Evolutionary conservation across 257 asterid species (phyloP), one percentile per base, ranked within the genome.

Genomic region (Scutellaria minor): DNA sequence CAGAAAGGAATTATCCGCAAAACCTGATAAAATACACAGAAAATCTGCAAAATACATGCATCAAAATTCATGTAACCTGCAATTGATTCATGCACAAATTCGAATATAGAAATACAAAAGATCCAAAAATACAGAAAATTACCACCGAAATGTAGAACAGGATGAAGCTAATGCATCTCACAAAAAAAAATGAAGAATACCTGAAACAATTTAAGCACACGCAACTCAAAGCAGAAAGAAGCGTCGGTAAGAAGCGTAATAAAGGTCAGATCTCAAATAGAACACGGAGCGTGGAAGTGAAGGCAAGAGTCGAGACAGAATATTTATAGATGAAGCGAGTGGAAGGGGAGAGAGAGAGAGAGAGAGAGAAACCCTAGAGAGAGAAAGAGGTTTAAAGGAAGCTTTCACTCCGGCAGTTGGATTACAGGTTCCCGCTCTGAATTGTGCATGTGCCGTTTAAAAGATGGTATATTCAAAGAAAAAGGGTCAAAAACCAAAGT

Each of bases 201-300:
- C 82, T 13, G 79, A 55, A 66, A 42, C 61, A 75, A 64, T 12
- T 74, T 57, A 51, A 60, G 3, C 66, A 47, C 57, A 47, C 57
- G 74, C 71, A 14, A 66, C 59, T 5, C 52, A 12, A 50, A 79
- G 40, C 46, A 13, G 74, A 7, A 69, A 27, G 42, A 50, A 66
- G 70, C 85, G 82, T 78, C 81, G 74, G 82, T 54, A 78, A 40
- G 64, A 78, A 77, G 79, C 37, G 22, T 20, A 47, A 45, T 67
- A 73, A 66, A 79, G 68, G 78, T 75, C 86, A 81, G 94, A 90
- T 90, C 88, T 82, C 81, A 77, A 80, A 66, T 68, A 72, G 54
- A 47, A 58, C 4, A 39, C 41, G 42, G 76, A 48, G 83, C 84
- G 87, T 88, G 59, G 54, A 35, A 72, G 46, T 42, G 83, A 86